Base-by-base conservation (phyloP, 352 stramenopile genomes). In the Pythium rishiriense region DNA sequence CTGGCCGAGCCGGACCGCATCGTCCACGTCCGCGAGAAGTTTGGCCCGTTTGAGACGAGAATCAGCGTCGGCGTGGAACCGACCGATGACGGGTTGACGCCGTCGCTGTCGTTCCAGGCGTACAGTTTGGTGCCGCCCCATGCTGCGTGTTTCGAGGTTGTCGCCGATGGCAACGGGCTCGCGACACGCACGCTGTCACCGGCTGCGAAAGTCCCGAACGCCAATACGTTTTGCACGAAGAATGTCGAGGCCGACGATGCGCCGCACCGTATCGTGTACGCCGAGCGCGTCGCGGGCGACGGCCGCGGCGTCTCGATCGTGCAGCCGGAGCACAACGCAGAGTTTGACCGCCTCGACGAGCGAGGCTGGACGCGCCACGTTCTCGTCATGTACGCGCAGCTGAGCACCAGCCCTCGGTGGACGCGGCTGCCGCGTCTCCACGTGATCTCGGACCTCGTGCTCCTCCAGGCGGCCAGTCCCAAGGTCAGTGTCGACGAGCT, bases 121-220 rank as follows among this genome's bases (percentile, higher is more conserved):
- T 83, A 73, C 53, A 81, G 62, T 35, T 60, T 71, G 33, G 48
- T 51, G 11, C 75, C 75, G 4, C 68, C 75, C 0, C 73, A 81
- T 28, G 70, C 57, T 6, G 37, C 22, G 12, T 83, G 75, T 53
- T 81, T 76, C 46, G 48, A 64, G 49, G 66, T 69, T 10, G 47
- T 59, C 0, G 49, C 41, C 7, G 45, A 42, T 25, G 62, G 48
- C 12, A 58, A 35, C 1, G 60, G 62, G 10, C 63, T 83, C 24
- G 17, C 17, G 14, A 11, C 55, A 12, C 33, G 69, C 6, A 19
- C 47, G 14, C 14, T 83, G 4, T 33, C 43, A 0, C 37, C 60
- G 12, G 45, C 52, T 0, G 37, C 56, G 0, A 29, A 22, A 22
- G 64, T 66, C 4, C 52, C 70, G 2, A 45, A 62, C 1, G 1